These are phyloP conservation scores for Quercus rubra DNA, from an alignment of 306 rosid species.

Conservation along the genomic window DNA sequence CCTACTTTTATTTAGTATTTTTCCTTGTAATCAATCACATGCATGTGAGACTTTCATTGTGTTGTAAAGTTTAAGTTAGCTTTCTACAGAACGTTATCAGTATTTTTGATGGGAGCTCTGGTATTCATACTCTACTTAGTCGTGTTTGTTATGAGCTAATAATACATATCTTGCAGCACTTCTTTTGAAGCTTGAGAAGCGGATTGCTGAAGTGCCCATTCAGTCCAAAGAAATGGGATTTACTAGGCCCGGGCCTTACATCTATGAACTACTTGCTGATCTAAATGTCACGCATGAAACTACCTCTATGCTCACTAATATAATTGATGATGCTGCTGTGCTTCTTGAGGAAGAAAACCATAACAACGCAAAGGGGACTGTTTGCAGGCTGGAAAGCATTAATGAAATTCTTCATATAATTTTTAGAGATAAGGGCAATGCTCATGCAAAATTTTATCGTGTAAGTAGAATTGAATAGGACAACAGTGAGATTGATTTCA, in stretches of 20 bases:
- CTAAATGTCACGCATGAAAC: conserved; percentile 74
- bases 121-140: neutral
- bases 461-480: conserved; percentile 44
- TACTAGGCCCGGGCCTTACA: conserved; percentile 86
- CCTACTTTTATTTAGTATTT: conserved; percentile 18
- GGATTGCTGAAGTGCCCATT: conserved; percentile 83
- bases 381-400: conserved; percentile 74
- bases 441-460: conserved; percentile 71
- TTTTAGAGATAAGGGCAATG: conserved; percentile 56
- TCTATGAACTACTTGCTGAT: conserved; percentile 74
- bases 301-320: conserved; percentile 43
- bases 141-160: conserved; percentile 6
- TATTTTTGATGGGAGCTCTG: conserved; percentile 18
- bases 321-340: conserved; percentile 54
- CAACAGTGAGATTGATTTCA: conserved; percentile 13
- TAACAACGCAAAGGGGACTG: conserved; percentile 43
- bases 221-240: conserved; percentile 79
- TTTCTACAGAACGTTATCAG: conserved; percentile 10
- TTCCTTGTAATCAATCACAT: conserved; percentile 15
- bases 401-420: conserved; percentile 55
- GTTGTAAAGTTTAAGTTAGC: conserved; percentile 12
- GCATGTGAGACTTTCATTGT: neutral
- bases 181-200: conserved; percentile 86
- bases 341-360: conserved; percentile 87
- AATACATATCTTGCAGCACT: conserved; percentile 62